Percentiles rank a stretch among this genome's conserved stretches.
Conservation (phyloP, 306 rosid genomes). For the Dalbergia oliveri region DNA sequence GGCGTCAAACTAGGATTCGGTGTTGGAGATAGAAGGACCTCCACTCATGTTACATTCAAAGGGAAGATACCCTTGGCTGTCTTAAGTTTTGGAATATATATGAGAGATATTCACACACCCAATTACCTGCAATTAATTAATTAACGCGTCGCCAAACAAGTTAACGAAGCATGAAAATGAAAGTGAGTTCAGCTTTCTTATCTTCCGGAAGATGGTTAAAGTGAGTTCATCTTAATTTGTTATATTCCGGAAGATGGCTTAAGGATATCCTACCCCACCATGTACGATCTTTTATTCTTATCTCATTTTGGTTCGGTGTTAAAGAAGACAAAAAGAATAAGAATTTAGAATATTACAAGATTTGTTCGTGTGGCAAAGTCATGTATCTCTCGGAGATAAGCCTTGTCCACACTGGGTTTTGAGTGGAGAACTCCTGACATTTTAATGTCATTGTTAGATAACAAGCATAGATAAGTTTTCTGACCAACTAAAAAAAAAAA, state of each 20-base stretch:
- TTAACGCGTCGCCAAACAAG: neutral
- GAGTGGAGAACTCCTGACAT: neutral
- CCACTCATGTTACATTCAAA: conserved; percentile 61
- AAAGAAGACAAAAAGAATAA: neutral
- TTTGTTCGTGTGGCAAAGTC: neutral
- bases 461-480: neutral
- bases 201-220: neutral
- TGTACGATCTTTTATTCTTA: conserved; percentile 19
- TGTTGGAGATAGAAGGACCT: conserved; percentile 38
- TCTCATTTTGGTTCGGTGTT: neutral
- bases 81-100: conserved; percentile 39
- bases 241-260: conserved; percentile 4
- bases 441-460: neutral
- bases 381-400: neutral
- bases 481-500: too few species aligned
- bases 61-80: conserved; percentile 51
- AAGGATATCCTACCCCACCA: conserved; percentile 48
- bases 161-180: neutral
- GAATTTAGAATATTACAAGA: neutral
- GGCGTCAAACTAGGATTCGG: conserved; percentile 31
- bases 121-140: neutral
- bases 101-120: conserved; percentile 32
- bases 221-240: too few species aligned
- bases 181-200: conserved; percentile 32
- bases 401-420: neutral